phyloP scores from a whole-genome alignment of 768 basidiomycete genomes.

The Tylopilus sp. region DNA sequence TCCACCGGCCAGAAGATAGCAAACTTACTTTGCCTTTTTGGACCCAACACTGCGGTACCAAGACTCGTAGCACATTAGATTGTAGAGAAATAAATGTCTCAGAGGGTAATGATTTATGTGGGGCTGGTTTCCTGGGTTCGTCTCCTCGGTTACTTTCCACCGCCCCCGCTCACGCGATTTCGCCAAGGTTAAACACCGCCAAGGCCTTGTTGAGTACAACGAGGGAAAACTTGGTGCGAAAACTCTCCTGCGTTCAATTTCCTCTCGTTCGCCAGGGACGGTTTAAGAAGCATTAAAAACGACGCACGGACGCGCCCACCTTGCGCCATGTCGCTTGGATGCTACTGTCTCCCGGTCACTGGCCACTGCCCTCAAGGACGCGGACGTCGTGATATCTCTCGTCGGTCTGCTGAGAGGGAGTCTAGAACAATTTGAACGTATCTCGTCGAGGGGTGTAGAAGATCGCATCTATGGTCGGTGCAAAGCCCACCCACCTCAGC shows the following conservation, averaged over 20 bases:
- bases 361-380: constrained; percentile 46
- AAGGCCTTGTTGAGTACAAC: constrained; percentile 41
- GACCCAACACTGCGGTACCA: not conserved
- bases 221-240: constrained; percentile 18
- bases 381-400: constrained; percentile 60
- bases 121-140: constrained; percentile 63
- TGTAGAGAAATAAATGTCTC: constrained; percentile 15
- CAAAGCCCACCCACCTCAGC: constrained; percentile 63
- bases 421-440: constrained; percentile 49
- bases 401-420: constrained; percentile 67
- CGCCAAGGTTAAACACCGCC: constrained; percentile 58
- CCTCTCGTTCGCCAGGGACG: constrained; percentile 54
- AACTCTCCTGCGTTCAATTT: constrained; percentile 43
- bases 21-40: not conserved
- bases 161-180: not conserved
- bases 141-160: constrained; percentile 7
- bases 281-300: constrained; percentile 33
- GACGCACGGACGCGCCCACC: constrained; percentile 30
- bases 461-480: constrained; percentile 48
- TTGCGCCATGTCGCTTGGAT: constrained; percentile 46
- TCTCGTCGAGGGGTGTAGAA: constrained; percentile 64
- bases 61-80: not conserved
- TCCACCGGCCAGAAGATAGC: not conserved
- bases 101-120: constrained; percentile 50
- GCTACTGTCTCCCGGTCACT: constrained; percentile 49